Base-by-base conservation (phyloP, 2,329 filamentous ascomycete species). In the Cladophialophora yegresii region DNA sequence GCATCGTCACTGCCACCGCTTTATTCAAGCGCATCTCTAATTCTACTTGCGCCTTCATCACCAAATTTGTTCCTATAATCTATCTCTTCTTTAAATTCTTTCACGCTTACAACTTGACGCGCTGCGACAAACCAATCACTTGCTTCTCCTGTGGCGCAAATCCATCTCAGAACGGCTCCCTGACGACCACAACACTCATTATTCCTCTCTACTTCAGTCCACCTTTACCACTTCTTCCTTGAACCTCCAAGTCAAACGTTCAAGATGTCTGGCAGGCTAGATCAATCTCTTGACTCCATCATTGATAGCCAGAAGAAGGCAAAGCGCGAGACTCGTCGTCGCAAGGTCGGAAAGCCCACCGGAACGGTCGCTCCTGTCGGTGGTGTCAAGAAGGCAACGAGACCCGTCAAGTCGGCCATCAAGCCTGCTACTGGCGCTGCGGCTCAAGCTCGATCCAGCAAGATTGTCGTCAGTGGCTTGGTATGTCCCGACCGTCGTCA, bases 381-480 rank as follows among this genome's bases (percentile, higher is more conserved):
- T 72, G 93, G 93, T 75, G 85, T 97, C 72, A 87, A 91, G 80
- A 97, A 96, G 85, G 87, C 82, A 72, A 83, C 85, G 64, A 90
- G 77, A 73, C 74, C 77, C 58, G 72, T 72, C 64, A 79, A 79
- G 71, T 71, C 75, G 61, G 66, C 73, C 60, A 75, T 76, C 58
- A 81, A 81, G 80, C 81, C 85, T 66, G 81, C 83, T 49, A 86
- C 90, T 67, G 85, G 86, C 72, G 85, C 85, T 65, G 79, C 85
- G 63, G 80, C 83, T 70, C 78, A 80, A 67, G 82, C 82, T 73
- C 87, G 87, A 75, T 92, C 96, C 72, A 96, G 92, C 85, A 98
- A 97, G 83, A 93, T 98, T 81, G 91, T 96, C 80, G 93, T 99
- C 81, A 96, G 92, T 89, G 96, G 96, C 83, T 86, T 99, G 85